Evolutionary conservation across 2,329 filamentous ascomycete species (phyloP).

Genomic region (Harringtonia aguacate): DNA sequence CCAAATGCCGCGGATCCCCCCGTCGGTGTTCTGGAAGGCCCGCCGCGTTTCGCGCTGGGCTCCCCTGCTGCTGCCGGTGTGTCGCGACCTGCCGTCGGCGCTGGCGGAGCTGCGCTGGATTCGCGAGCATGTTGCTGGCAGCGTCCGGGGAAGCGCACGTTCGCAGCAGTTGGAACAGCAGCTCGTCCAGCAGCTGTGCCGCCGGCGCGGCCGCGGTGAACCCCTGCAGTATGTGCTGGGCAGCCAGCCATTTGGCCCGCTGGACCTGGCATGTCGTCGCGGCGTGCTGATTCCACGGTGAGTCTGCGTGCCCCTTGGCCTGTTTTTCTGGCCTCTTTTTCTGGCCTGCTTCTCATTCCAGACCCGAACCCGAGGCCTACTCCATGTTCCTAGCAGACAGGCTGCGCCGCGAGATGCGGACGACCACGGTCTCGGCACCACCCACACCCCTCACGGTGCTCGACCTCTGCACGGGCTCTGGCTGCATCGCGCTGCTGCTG

Average conservation of each 20-base stretch:
- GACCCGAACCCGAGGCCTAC: conserved; percentile 62
- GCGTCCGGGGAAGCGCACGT: no score
- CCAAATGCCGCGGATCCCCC: conserved; percentile 53
- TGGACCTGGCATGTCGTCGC: conserved; percentile 65
- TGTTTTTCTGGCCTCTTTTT: not conserved
- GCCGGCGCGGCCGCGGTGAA: conserved; percentile 45
- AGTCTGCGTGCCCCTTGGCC: conserved; percentile 6
- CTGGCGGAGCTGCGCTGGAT: conserved; percentile 66
- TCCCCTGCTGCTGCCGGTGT: conserved; percentile 50
- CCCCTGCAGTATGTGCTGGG: conserved; percentile 88
- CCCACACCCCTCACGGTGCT: conserved; percentile 45
- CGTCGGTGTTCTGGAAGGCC: conserved; percentile 44
- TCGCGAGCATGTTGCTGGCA: conserved; percentile 37
- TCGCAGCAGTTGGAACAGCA: not conserved
- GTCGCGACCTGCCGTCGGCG: conserved; percentile 52
- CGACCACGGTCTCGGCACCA: not conserved
- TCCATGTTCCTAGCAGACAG: conserved; percentile 40
- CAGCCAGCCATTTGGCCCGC: conserved; percentile 73
- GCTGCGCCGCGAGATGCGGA: no score
- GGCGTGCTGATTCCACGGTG: conserved; percentile 80
- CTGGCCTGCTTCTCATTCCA: conserved; percentile 14
- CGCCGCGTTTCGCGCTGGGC: conserved; percentile 43
- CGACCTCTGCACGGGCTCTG: conserved; percentile 84
- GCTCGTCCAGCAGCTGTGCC: conserved; percentile 30
- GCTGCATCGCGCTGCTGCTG: conserved; percentile 76